Evolutionary conservation across 352 stramenopile species (phyloP).

Genomic region (Pythium apleroticum): DNA sequence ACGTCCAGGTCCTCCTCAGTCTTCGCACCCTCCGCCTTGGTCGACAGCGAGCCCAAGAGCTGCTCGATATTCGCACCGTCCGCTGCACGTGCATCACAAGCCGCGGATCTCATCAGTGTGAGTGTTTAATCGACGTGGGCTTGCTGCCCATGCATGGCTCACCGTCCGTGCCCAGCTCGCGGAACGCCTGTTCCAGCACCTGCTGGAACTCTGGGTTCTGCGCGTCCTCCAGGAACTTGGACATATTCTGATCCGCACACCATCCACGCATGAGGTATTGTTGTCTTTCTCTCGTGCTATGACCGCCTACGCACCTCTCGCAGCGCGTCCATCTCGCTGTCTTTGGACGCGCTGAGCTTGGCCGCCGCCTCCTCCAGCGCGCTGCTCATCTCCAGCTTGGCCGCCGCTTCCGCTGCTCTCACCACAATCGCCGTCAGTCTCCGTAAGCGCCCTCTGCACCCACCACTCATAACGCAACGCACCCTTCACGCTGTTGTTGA

Average conservation of each 20-base stretch:
- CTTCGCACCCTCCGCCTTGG: conserved; percentile 35
- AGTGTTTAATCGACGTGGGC: background rate
- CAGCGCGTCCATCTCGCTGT: conserved; percentile 59
- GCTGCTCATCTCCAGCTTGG: conserved; percentile 37
- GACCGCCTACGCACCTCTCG: conserved; percentile 49
- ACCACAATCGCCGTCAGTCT: conserved; percentile 1
- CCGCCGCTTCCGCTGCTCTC: conserved; percentile 7
- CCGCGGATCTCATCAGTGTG: background rate
- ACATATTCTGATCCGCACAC: conserved; percentile 58
- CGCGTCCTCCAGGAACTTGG: conserved; percentile 83
- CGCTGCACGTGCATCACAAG: conserved; percentile 23
- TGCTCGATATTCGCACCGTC: conserved; percentile 71
- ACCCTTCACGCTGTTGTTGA: conserved; percentile 34
- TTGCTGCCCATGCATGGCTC: background rate
- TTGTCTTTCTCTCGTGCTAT: background rate
- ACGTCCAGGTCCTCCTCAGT: conserved; percentile 68
- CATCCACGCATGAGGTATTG: background rate
- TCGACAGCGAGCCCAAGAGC: conserved; percentile 56
- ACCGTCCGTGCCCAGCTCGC: conserved; percentile 75
- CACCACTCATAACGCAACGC: background rate
- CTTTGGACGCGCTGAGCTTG: conserved; percentile 44
- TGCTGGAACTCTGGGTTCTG: conserved; percentile 88
- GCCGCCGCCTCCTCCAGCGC: conserved; percentile 47
- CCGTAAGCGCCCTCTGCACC: background rate
- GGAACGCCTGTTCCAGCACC: conserved; percentile 84